A percentile compares a stretch with the other conserved stretches of the same genome.
These are phyloP conservation scores for Aureobasidium sp. DNA, from an alignment of 2,329 filamentous ascomycete genomes.

Conservation along the genomic window DNA sequence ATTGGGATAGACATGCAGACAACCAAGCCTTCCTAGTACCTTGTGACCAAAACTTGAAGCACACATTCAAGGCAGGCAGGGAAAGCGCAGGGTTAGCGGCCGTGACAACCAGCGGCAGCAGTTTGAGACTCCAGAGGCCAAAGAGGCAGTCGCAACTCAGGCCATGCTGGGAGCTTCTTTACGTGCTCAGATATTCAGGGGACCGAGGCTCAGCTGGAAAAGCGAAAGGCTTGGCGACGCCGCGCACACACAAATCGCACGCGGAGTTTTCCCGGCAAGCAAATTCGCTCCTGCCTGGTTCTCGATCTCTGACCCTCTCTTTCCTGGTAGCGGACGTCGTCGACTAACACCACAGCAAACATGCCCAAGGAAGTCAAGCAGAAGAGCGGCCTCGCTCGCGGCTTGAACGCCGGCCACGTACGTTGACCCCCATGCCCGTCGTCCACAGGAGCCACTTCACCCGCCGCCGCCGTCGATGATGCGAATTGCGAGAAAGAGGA, in stretches of 20 bases:
- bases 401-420: slow-evolving; percentile 62
- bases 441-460: slow-evolving; percentile 10
- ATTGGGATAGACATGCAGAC: background rate
- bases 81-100: background rate
- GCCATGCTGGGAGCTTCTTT: background rate
- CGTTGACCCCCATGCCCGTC: slow-evolving; percentile 33
- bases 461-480: slow-evolving; percentile 20
- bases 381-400: slow-evolving; percentile 50
- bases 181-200: background rate
- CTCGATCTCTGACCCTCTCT: background rate
- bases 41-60: too few species aligned
- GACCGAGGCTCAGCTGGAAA: slow-evolving; percentile 16
- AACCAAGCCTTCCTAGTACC: too few species aligned
- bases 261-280: slow-evolving; percentile 16
- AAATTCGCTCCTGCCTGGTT: slow-evolving; percentile 1
- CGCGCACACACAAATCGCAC: background rate
- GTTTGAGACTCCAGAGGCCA: background rate
- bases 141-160: background rate
- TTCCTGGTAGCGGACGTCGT: slow-evolving; percentile 13
- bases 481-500: slow-evolving; percentile 29
- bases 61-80: background rate
- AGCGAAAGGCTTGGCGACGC: slow-evolving; percentile 19
- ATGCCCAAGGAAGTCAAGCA: slow-evolving; percentile 51
- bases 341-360: slow-evolving; percentile 23
- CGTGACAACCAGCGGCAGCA: background rate